Conservation (phyloP, 345 rosid species). For the Rubroshorea leprosula region DNA sequence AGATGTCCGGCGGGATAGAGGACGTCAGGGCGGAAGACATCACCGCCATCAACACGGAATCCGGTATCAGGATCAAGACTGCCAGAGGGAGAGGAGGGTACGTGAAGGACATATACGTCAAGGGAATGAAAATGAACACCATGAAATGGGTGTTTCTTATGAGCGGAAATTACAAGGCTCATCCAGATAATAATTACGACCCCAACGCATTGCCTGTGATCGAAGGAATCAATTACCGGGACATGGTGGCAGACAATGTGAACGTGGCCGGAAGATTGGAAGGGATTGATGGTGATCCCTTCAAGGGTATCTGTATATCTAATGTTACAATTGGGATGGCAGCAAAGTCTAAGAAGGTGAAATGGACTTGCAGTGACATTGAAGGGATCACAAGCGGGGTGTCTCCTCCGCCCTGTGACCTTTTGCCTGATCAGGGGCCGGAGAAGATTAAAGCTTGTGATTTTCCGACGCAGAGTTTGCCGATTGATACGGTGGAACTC, state of each 20-base stretch:
- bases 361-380: constrained; percentile 61
- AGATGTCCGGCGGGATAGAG: constrained; percentile 76
- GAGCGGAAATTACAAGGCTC: constrained; percentile 71
- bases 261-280: constrained; percentile 59
- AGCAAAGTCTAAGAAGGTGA: constrained; percentile 50
- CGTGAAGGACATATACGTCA: constrained; percentile 54
- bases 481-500: constrained; percentile 60
- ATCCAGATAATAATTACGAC: constrained; percentile 55
- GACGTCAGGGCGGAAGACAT: constrained; percentile 79
- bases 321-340: constrained; percentile 59
- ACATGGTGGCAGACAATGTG: constrained; percentile 60
- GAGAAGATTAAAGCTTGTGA: constrained; percentile 42
- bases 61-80: constrained; percentile 74
- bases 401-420: constrained; percentile 43
- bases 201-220: constrained; percentile 67
- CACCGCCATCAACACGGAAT: constrained; percentile 61
- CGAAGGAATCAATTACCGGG: constrained; percentile 54
- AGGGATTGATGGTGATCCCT: constrained; percentile 56
- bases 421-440: constrained; percentile 43
- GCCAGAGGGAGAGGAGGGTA: constrained; percentile 69
- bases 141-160: constrained; percentile 83
- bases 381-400: constrained; percentile 51
- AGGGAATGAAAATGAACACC: constrained; percentile 53
- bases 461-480: constrained; percentile 47
- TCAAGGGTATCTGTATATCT: constrained; percentile 63